phyloP scores from a whole-genome alignment of 345 rosid genomes.

The Carallia pectinifolia region DNA sequence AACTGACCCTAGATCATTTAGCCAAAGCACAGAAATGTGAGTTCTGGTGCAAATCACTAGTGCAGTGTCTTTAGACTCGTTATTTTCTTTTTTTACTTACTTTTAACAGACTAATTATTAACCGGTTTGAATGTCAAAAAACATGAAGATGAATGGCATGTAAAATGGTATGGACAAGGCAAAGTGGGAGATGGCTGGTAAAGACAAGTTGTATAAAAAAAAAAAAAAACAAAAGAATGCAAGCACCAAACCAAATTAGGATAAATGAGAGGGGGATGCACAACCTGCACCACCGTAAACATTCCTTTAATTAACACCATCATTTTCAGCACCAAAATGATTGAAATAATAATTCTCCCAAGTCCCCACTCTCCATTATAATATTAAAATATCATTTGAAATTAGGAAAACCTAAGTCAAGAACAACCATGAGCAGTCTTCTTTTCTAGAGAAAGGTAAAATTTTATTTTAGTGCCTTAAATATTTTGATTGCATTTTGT shows the following conservation, averaged over 20 bases:
- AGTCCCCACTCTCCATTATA: slow-evolving; percentile 17
- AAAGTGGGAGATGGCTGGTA: neutral
- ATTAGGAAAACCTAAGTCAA: slow-evolving; percentile 13
- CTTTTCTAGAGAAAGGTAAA: no score
- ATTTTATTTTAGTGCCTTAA: neutral
- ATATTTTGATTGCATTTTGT: slow-evolving; percentile 24
- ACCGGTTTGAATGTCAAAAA: neutral
- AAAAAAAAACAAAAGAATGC: neutral
- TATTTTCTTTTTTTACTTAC: no score
- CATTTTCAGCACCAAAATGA: slow-evolving; percentile 53
- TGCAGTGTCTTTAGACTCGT: no score
- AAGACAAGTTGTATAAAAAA: neutral
- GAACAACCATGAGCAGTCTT: no score
- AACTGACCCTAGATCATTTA: no score
- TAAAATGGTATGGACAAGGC: slow-evolving; percentile 6
- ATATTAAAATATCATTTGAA: neutral
- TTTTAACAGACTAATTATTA: no score
- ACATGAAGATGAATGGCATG: neutral
- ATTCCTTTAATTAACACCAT: neutral
- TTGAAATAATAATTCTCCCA: slow-evolving; percentile 42
- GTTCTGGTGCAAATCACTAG: no score
- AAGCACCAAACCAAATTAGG: neutral
- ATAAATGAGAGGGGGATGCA: neutral
- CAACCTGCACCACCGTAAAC: neutral
- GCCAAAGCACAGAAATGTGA: no score